Base-by-base conservation (phyloP, 1,284 basidiomycete species). In the Ustilago crameri region DNA sequence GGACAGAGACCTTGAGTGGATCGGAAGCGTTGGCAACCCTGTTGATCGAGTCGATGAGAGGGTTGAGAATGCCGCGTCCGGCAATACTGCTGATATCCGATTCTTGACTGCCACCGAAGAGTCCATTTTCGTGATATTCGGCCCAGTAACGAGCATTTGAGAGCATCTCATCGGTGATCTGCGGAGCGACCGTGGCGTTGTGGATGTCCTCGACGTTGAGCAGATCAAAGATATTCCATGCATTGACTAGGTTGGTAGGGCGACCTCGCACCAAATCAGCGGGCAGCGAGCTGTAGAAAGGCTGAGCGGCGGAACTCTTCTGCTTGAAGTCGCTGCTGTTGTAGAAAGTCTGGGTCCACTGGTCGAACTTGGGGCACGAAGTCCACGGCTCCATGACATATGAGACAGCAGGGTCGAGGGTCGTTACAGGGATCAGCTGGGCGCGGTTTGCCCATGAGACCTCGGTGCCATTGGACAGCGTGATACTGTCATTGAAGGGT, bases 311-410 rank as follows among this genome's bases (percentile, higher is more conserved):
- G 3, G 85, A 86, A 59, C 86, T 86, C 45, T 86, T 83, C 9
- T 22, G 35, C 84, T 89, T 88, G 87, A 93, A 93, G 48, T 68
- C 74, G 9, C 65, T 35, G 17, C 80, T 78, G 9, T 55, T 57
- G 74, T 85, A 84, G 15, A 50, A 57, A 5, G 37, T 70, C 12
- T 57, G 55, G 61, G 84, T 83, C 32, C 44, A 71, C 23, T 62
- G 52, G 32, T 67, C 59, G 26, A 79, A 68, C 34, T 65, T 61
- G 24, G 54, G 37, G 61, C 78, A 80, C 76, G 88, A 86, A 17
- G 91, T 92, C 90, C 91, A 94, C 62, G 90, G 89, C 84, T 94
- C 92, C 73, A 94, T 86, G 34, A 91, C 91, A 74, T 91, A 88
- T 79, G 92, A 91, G 74, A 93, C 91, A 41, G 87, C 87, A 26